Evolutionary conservation across 1,284 basidiomycete species (phyloP), one percentile per base, ranked within the genome.

Genomic region (Ceratobasidium sp.): DNA sequence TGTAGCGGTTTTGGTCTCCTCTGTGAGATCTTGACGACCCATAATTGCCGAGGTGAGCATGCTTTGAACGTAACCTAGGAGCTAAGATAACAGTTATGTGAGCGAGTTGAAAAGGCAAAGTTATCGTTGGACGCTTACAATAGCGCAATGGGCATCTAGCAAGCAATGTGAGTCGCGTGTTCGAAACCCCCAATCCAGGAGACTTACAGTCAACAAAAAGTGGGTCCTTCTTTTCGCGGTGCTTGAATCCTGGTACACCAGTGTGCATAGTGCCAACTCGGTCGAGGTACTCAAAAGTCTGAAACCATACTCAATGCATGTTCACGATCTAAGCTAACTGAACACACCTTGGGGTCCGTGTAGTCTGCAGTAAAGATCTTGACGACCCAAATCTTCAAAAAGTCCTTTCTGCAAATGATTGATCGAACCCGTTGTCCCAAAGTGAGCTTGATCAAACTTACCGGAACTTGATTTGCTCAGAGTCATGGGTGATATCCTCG

Each of bases 351-450:
- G 4, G 42, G n/a, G 27, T 70, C 52, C 43, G 57, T 70, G 29
- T 68, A 74, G 49, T 71, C 70, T 15, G 60, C 57, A 15, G 68
- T 71, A 56, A 74, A 73, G 13, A 72, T 31, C 52, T 73, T 74
- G 62, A 68, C 43, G 12, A 73, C 56, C 58, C 65, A 74, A 6
- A 49, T 34, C 3, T 42, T 53, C 22, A 72, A 38, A 40, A 73
- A 70, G n/a, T 58, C 50, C 52, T 73, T 73, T 22, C 71, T 54
- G 29, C 4, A 47, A n/a, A 54, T 47, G 6, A 20, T 12, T 42
- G 22, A 31, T 42, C 13, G 42, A 17, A 5, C 31, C 35, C 32
- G 10, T 15, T 29, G 27, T 3, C 25, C 27, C 15, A 17, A 20
- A 55, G 3, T 10, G 15, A 10, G n/a, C n/a, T n/a, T 29, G 12